phyloP scores from a whole-genome alignment of 805 yeast genomes.

The Torulaspora franciscae region DNA sequence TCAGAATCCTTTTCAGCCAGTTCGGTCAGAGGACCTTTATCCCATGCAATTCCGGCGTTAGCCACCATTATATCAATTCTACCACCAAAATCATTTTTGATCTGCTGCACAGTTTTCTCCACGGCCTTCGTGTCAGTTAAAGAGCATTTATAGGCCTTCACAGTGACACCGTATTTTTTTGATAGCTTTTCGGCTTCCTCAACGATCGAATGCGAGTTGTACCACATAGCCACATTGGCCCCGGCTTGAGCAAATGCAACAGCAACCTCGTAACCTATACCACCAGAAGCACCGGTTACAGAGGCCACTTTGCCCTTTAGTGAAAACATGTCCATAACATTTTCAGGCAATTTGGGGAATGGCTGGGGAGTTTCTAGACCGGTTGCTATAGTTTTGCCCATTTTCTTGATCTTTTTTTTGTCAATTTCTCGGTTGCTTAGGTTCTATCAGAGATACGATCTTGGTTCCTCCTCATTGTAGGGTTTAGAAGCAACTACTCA shows the following conservation, averaged over 20 bases:
- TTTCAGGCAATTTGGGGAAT: slow-evolving; percentile 47
- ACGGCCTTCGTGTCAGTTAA: slow-evolving; percentile 28
- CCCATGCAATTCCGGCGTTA: slow-evolving; percentile 84
- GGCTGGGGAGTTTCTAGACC: slow-evolving; percentile 41
- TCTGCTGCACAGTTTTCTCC: slow-evolving; percentile 30
- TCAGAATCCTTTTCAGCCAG: slow-evolving; percentile 38
- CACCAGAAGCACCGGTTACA: slow-evolving; percentile 80
- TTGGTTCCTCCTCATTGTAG: neutral
- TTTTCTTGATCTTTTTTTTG: neutral
- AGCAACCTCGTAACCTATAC: slow-evolving; percentile 79
- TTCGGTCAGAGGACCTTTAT: slow-evolving; percentile 53
- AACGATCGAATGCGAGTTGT: slow-evolving; percentile 49
- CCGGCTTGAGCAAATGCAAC: slow-evolving; percentile 84
- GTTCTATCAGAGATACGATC: neutral
- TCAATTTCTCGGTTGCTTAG: neutral
- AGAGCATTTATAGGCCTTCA: slow-evolving; percentile 46
- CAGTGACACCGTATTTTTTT: slow-evolving; percentile 53
- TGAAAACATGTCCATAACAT: slow-evolving; percentile 65
- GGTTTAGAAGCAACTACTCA: neutral
- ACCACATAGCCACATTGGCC: slow-evolving; percentile 72
- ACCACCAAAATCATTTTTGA: slow-evolving; percentile 61
- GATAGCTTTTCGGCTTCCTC: slow-evolving; percentile 34
- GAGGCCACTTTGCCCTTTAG: slow-evolving; percentile 79
- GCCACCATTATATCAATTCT: slow-evolving; percentile 80
- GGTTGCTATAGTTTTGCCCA: slow-evolving; percentile 23